Conservation (phyloP, 1,284 basidiomycete species). For the Neonothopanus nambi region DNA sequence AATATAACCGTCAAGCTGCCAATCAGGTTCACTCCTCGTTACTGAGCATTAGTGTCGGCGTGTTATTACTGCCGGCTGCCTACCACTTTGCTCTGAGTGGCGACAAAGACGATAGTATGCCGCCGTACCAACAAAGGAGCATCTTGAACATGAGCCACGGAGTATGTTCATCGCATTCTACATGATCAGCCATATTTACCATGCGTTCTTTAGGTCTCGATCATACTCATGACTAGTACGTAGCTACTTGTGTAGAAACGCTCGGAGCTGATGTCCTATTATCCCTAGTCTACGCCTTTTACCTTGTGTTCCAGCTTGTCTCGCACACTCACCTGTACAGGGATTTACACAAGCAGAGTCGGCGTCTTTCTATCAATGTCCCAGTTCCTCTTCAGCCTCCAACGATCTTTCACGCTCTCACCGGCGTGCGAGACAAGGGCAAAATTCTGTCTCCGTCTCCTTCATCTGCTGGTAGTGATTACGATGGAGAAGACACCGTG, state of each 20-base stretch:
- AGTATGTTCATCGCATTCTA: slow-evolving; percentile 43
- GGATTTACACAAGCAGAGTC: slow-evolving; percentile 50
- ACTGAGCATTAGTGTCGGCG: slow-evolving; percentile 77
- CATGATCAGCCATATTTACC: not conserved
- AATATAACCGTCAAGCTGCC: slow-evolving; percentile 49
- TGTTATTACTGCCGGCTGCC: slow-evolving; percentile 77
- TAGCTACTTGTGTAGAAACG: slow-evolving; percentile 11
- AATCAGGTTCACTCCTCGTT: slow-evolving; percentile 83
- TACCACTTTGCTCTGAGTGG: slow-evolving; percentile 67
- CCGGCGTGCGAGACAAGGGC: slow-evolving; percentile 3
- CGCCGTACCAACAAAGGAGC: slow-evolving; percentile 41
- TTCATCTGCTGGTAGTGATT: not conserved
- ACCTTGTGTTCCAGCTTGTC: slow-evolving; percentile 86
- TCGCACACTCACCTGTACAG: slow-evolving; percentile 83
- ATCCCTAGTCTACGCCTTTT: slow-evolving; percentile 64
- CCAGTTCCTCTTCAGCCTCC: slow-evolving; percentile 33
- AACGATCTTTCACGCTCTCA: slow-evolving; percentile 20
- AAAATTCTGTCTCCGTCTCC: slow-evolving; percentile 4
- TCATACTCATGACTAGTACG: slow-evolving; percentile 72
- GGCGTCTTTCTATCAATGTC: slow-evolving; percentile 35
- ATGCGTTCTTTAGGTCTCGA: slow-evolving; percentile 48
- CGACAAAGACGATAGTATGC: slow-evolving; percentile 27
- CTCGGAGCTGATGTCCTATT: not conserved
- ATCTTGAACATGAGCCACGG: slow-evolving; percentile 86
- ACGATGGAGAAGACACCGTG: slow-evolving; percentile 2